Evolutionary conservation across 345 rosid genomes (phyloP).

Genomic region (Chamaenerion angustifolium): DNA sequence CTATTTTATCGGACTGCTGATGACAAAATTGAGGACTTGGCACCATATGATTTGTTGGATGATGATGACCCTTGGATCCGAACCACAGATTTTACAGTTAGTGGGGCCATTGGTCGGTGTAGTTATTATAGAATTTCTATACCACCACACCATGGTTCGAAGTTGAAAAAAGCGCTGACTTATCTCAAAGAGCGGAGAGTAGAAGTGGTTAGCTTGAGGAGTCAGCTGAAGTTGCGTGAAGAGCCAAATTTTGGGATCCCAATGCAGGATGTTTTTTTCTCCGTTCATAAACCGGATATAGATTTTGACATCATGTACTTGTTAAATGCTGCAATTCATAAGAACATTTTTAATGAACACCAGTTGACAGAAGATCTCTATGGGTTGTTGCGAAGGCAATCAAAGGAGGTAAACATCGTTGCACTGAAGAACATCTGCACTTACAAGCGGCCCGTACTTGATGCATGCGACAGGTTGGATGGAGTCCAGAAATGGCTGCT

Average conservation of each 20-base stretch:
- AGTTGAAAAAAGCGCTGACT: constrained; percentile 32
- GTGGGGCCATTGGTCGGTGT: constrained; percentile 68
- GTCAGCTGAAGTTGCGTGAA: constrained; percentile 25
- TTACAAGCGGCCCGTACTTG: constrained; percentile 38
- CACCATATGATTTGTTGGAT: constrained; percentile 58
- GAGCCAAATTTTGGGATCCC: constrained; percentile 61
- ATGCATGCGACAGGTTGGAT: constrained; percentile 47
- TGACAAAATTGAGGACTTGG: constrained; percentile 44
- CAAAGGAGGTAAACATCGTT: constrained; percentile 46
- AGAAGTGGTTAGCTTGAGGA: constrained; percentile 18
- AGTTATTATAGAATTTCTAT: constrained; percentile 43
- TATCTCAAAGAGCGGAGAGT: constrained; percentile 47
- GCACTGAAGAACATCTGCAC: constrained; percentile 64
- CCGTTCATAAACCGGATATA: constrained; percentile 40
- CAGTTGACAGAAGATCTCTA: constrained; percentile 48
- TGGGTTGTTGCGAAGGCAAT: constrained; percentile 42
- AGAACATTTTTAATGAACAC: constrained; percentile 57
- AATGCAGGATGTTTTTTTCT: constrained; percentile 41
- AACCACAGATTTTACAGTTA: constrained; percentile 65
- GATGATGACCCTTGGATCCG: constrained; percentile 98
- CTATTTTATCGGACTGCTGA: constrained; percentile 80
- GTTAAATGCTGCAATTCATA: constrained; percentile 61
- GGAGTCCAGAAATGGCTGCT: constrained; percentile 54
- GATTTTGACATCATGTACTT: constrained; percentile 52
- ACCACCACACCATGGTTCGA: constrained; percentile 48